phyloP scores from a whole-genome alignment of 352 stramenopile species.

The Blastocystis sp. region DNA sequence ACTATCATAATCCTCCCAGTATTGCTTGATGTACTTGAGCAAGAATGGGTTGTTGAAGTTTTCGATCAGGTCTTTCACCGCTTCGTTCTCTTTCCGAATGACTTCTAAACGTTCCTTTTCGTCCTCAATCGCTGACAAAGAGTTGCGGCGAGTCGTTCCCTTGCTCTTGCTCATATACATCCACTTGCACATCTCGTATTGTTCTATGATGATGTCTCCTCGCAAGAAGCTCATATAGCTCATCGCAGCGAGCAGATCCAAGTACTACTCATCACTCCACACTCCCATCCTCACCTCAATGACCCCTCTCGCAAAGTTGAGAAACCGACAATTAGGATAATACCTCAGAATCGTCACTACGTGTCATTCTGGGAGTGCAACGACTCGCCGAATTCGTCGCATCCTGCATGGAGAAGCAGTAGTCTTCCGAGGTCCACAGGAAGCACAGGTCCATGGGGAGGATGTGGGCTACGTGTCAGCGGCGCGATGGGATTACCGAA shows the following conservation, averaged over 20 bases:
- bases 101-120: not conserved
- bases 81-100: not conserved
- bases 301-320: constrained; percentile 19
- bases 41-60: not conserved
- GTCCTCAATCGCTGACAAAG: not conserved
- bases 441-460: constrained; percentile 47
- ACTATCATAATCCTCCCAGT: constrained; percentile 48
- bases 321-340: constrained; percentile 2
- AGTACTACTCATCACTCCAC: not conserved
- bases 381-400: not conserved
- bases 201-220: constrained; percentile 49
- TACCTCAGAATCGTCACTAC: constrained; percentile 58
- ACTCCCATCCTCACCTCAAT: not conserved
- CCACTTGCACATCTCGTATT: constrained; percentile 58
- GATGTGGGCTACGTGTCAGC: not conserved
- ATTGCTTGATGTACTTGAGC: constrained; percentile 48
- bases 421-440: constrained; percentile 25
- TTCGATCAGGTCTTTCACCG: constrained; percentile 8
- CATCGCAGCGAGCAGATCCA: not conserved
- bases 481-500: not conserved
- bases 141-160: not conserved
- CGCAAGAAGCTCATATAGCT: constrained; percentile 45
- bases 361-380: not conserved
- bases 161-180: not conserved
- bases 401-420: constrained; percentile 55